Conservation (phyloP, 1,284 basidiomycete genomes). For the Ustilago shanxiensis region DNA sequence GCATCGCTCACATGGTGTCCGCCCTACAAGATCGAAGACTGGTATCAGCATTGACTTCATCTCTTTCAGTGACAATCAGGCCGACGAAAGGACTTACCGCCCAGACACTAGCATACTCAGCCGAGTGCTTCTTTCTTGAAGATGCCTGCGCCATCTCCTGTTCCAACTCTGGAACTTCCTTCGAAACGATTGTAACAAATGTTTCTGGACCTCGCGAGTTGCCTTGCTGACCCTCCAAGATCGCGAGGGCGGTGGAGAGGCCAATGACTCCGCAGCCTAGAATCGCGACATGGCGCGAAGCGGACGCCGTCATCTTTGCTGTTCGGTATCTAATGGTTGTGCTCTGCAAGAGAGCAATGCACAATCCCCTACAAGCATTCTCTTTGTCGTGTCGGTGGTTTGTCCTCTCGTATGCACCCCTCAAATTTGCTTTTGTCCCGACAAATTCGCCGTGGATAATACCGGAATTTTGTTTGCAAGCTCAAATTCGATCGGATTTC, state of each 20-base stretch:
- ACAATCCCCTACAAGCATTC: neutral
- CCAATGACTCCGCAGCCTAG: constrained; percentile 56
- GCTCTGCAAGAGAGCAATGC: neutral
- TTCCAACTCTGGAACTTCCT: constrained; percentile 34
- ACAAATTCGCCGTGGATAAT: constrained; percentile 28
- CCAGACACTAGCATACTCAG: constrained; percentile 51
- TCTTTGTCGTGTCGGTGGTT: neutral
- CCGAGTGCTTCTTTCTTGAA: constrained; percentile 13
- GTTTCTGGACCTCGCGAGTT: neutral
- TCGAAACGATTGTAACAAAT: constrained; percentile 39
- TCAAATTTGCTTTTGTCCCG: constrained; percentile 7
- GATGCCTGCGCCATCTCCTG: neutral
- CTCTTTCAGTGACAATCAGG: neutral
- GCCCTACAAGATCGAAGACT: constrained; percentile 10
- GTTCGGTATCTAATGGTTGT: neutral
- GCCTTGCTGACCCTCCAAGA: constrained; percentile 35
- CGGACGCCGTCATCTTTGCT: neutral
- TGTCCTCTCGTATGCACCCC: neutral
- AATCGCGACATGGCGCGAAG: constrained; percentile 27
- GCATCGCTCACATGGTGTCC: constrained; percentile 57
- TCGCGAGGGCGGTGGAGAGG: constrained; percentile 43
- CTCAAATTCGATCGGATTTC: neutral
- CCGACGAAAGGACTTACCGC: constrained; percentile 28
- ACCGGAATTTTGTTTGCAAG: constrained; percentile 7
- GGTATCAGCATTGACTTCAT: neutral